phyloP scores from a whole-genome alignment of 148 eudicot species.

The Diospyros lotus region DNA sequence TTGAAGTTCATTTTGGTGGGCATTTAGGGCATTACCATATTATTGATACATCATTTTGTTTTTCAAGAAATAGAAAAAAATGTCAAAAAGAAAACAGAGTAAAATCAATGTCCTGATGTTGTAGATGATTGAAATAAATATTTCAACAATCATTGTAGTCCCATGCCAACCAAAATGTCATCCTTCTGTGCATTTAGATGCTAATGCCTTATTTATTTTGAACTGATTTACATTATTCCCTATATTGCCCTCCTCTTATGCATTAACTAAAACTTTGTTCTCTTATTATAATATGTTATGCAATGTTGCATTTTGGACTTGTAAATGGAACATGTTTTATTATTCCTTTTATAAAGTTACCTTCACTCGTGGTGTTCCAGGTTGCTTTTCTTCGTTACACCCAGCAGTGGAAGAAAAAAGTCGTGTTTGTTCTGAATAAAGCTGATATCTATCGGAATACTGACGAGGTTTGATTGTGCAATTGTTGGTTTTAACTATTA shows the following conservation, averaged over 20 bases:
- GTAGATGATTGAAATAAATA: neutral
- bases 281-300: neutral
- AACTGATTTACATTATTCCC: neutral
- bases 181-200: neutral
- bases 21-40: neutral
- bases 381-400: slow-evolving; percentile 88
- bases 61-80: neutral
- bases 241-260: neutral
- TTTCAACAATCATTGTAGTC: neutral
- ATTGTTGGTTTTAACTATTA: neutral
- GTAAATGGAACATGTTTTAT: neutral
- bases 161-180: neutral
- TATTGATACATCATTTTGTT: neutral
- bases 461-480: slow-evolving; percentile 46
- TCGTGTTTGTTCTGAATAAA: slow-evolving; percentile 88
- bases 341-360: slow-evolving; percentile 7
- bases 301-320: neutral
- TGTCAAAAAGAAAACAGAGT: neutral
- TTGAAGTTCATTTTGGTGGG: neutral
- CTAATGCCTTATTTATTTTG: neutral
- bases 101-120: neutral
- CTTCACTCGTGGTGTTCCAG: slow-evolving; percentile 41
- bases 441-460: slow-evolving; percentile 65
- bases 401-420: slow-evolving; percentile 93
- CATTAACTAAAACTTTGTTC: neutral